phyloP scores from a whole-genome alignment of 768 basidiomycete genomes.

The Boletus sp. region DNA sequence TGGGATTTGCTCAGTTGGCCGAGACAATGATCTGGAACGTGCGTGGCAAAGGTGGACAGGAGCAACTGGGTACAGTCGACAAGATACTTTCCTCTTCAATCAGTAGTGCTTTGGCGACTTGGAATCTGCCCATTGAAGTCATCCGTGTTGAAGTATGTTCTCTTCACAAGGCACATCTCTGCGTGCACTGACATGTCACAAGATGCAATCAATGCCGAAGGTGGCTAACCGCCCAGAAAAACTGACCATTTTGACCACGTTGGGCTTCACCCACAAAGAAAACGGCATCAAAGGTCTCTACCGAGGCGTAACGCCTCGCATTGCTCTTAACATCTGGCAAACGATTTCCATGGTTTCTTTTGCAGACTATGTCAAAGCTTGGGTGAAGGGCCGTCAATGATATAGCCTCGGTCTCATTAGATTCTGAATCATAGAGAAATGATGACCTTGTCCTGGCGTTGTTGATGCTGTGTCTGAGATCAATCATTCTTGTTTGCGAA shows the following conservation, averaged over 20 bases:
- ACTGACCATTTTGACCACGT: constrained; percentile 86
- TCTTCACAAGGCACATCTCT: not conserved
- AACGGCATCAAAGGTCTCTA: constrained; percentile 97
- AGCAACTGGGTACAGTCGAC: constrained; percentile 72
- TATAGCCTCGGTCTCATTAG: not conserved
- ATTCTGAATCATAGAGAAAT: constrained; percentile 21
- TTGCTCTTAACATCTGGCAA: constrained; percentile 95
- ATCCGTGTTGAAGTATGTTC: constrained; percentile 83
- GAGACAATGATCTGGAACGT: constrained; percentile 75
- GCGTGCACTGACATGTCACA: constrained; percentile 11
- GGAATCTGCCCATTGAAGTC: constrained; percentile 99
- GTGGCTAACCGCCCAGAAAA: constrained; percentile 81
- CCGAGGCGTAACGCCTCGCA: constrained; percentile 95
- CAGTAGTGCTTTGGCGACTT: constrained; percentile 94
- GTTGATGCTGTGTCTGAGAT: too few species aligned
- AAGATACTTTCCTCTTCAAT: constrained; percentile 87
- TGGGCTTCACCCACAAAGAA: constrained; percentile 93
- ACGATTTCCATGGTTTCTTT: constrained; percentile 99
- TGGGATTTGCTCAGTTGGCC: constrained; percentile 94
- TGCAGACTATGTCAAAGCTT: constrained; percentile 94
- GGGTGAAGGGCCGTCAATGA: constrained; percentile 52
- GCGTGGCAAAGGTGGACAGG: constrained; percentile 75
- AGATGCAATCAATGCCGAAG: constrained; percentile 99
- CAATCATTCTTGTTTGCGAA: too few species aligned
- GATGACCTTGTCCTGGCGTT: constrained; percentile 18